Evolutionary conservation across 108 stramenopile species (phyloP).

Genomic region (Nannochloropsis oceanica): DNA sequence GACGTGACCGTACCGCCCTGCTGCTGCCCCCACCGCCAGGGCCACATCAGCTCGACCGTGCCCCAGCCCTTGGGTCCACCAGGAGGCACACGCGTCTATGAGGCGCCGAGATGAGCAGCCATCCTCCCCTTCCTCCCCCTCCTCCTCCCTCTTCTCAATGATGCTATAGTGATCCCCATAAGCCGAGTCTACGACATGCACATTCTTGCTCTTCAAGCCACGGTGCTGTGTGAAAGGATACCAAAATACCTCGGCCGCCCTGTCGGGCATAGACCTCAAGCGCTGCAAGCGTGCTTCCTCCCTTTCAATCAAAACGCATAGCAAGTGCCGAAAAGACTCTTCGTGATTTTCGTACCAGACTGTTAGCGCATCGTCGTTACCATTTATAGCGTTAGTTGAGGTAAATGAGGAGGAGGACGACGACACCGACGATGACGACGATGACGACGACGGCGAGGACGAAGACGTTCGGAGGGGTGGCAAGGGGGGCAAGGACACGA

Average conservation of each 20-base stretch:
- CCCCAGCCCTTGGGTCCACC: conserved; percentile 37
- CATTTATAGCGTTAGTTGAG: not conserved
- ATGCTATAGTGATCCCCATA: conserved; percentile 19
- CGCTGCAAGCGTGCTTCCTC: not conserved
- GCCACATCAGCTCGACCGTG: conserved; percentile 30
- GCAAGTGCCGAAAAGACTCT: conserved; percentile 1
- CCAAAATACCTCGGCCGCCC: conserved; percentile 12
- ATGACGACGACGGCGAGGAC: not conserved
- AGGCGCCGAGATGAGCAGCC: not conserved
- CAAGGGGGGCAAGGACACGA: not conserved
- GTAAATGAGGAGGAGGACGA: conserved; percentile 1
- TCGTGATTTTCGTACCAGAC: conserved; percentile 8
- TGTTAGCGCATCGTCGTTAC: not conserved
- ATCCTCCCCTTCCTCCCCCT: not conserved
- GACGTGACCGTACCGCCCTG: conserved; percentile 35
- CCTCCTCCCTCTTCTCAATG: not conserved
- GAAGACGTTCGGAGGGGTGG: not conserved
- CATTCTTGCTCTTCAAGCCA: not conserved
- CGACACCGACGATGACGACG: conserved; percentile 2
- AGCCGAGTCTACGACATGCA: conserved; percentile 23
- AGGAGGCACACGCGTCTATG: conserved; percentile 32
- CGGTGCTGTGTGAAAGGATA: conserved; percentile 34
- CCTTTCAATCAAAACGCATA: not conserved
- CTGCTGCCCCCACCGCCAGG: conserved; percentile 25
- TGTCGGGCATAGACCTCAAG: not conserved